Evolutionary conservation across 371 early-diverging fungal genomes (phyloP).

Genomic region (Dentiscutata heterogama): DNA sequence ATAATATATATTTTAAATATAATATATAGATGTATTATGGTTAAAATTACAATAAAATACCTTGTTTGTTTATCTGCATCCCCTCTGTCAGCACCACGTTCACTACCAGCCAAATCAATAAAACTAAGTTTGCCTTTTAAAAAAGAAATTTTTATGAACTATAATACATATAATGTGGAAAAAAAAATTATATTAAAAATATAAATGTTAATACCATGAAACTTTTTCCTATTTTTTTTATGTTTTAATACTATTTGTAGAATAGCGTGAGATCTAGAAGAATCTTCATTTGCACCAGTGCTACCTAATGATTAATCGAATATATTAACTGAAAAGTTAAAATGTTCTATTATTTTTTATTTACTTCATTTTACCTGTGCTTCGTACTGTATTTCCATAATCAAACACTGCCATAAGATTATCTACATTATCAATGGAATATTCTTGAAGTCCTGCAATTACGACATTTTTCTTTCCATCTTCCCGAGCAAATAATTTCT

Average conservation of each 20-base stretch:
- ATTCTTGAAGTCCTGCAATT: constrained; percentile 87
- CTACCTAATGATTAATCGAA: constrained; percentile 59
- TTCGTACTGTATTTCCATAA: constrained; percentile 86
- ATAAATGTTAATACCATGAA: constrained; percentile 47
- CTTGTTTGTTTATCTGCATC: constrained; percentile 90
- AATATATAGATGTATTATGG: background rate
- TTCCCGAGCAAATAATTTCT: constrained; percentile 91
- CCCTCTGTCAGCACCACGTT: constrained; percentile 98
- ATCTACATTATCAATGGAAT: constrained; percentile 78
- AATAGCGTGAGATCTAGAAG: constrained; percentile 98
- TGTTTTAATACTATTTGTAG: constrained; percentile 92
- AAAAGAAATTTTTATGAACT: background rate
- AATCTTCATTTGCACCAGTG: constrained; percentile 96
- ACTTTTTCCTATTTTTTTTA: constrained; percentile 62
- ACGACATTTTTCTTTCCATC: constrained; percentile 96
- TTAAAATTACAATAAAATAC: constrained; percentile 50
- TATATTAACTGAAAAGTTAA: background rate
- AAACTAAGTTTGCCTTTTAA: constrained; percentile 90
- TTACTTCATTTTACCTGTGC: constrained; percentile 75
- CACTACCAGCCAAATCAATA: constrained; percentile 99
- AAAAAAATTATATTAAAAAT: too few species aligned
- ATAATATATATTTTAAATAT: constrained; percentile 48
- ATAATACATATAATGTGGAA: too few species aligned
- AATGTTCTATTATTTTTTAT: background rate
- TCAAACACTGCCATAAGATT: constrained; percentile 92